Evolutionary conservation across 2,329 filamentous ascomycete genomes (phyloP).

Genomic region (Apiospora pterosperma): DNA sequence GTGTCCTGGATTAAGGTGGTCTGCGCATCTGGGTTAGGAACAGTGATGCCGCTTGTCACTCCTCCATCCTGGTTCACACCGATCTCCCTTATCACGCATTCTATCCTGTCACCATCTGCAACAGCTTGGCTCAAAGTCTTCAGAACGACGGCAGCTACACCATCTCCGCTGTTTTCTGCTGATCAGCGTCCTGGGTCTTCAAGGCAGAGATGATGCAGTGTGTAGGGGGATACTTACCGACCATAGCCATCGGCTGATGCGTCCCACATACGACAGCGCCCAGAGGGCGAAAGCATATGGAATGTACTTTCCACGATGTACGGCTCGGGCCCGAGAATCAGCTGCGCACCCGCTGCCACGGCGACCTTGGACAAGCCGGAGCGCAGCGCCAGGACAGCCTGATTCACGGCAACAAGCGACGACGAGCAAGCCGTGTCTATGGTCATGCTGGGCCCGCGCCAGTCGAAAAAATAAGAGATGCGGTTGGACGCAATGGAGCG

Average conservation of each 20-base stretch:
- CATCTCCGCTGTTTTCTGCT: slow-evolving; percentile 40
- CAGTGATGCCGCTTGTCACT: slow-evolving; percentile 47
- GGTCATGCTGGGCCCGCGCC: background rate
- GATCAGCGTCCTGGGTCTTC: background rate
- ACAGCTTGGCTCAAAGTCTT: slow-evolving; percentile 50
- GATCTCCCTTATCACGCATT: slow-evolving; percentile 44
- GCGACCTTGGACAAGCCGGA: background rate
- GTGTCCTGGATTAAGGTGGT: slow-evolving; percentile 43
- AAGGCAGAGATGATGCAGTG: background rate
- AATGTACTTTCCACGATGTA: background rate
- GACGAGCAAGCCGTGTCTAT: background rate
- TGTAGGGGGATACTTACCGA: background rate
- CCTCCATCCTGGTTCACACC: slow-evolving; percentile 47
- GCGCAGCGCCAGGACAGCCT: background rate
- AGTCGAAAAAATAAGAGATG: background rate
- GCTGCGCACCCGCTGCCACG: background rate
- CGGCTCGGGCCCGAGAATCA: background rate
- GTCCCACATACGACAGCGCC: background rate
- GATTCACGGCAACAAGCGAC: background rate
- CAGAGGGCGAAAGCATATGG: background rate
- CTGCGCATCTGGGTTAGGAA: slow-evolving; percentile 46
- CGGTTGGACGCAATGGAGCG: background rate
- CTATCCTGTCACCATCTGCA: slow-evolving; percentile 43
- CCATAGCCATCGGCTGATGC: background rate
- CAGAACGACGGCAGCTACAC: slow-evolving; percentile 45